A percentile compares a stretch with the other conserved stretches of the same genome.
Conservation (phyloP, 768 basidiomycete genomes). For the Lactifluus echinatus region DNA sequence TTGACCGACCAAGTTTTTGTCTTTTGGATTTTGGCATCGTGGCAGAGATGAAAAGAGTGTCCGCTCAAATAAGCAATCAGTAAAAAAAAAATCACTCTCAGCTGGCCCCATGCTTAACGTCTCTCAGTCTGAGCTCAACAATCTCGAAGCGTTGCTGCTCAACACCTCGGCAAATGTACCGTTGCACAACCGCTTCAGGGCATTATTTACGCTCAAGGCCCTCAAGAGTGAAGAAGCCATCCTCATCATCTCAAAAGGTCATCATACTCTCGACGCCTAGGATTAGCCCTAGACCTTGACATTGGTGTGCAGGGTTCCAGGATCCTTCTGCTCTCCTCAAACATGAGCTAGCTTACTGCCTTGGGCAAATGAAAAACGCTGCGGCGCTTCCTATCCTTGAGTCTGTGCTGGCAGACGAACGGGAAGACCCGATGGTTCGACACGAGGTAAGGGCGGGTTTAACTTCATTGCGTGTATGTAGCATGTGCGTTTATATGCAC, state of each 20-base stretch:
- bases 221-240: conserved; percentile 74
- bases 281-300: not conserved
- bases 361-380: conserved; percentile 78
- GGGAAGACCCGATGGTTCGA: conserved; percentile 91
- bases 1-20: conserved; percentile 68
- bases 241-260: conserved; percentile 78
- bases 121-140: conserved; percentile 46
- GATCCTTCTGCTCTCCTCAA: conserved; percentile 89
- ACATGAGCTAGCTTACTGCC: conserved; percentile 94
- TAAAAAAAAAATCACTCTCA: conserved; percentile 1
- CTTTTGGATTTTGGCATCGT: conserved; percentile 86
- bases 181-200: conserved; percentile 81
- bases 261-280: not conserved
- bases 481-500: not conserved
- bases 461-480: conserved; percentile 18
- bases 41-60: conserved; percentile 16
- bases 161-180: conserved; percentile 64
- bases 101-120: conserved; percentile 22
- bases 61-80: conserved; percentile 13
- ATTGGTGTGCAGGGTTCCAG: conserved; percentile 51
- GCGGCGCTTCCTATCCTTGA: conserved; percentile 76
- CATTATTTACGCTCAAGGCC: conserved; percentile 87
- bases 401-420: conserved; percentile 54
- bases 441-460: conserved; percentile 60
- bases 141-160: conserved; percentile 69